Percentiles rank a stretch among this genome's conserved stretches.
Conservation (phyloP, 108 stramenopile genomes). For the Skeletonema marinoi region DNA sequence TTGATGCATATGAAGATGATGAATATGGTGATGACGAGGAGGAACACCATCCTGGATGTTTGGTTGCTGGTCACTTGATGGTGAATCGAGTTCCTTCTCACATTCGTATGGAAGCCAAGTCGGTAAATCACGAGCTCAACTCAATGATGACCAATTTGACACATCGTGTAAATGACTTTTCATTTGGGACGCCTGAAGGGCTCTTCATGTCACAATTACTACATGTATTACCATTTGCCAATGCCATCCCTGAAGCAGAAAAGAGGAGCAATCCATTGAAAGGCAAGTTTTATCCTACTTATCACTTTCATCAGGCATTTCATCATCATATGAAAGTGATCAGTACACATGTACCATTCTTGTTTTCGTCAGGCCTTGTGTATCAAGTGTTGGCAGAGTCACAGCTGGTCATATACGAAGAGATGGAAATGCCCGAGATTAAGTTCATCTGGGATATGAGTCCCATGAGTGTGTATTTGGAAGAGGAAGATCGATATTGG, state of each 20-base stretch:
- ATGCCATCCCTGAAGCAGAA: slow-evolving; percentile 83
- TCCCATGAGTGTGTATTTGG: slow-evolving; percentile 92
- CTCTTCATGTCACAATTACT: slow-evolving; percentile 40
- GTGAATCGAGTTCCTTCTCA: slow-evolving; percentile 96
- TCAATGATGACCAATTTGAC: slow-evolving; percentile 94
- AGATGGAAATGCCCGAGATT: slow-evolving; percentile 86
- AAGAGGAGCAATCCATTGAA: slow-evolving; percentile 88
- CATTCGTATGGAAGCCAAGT: slow-evolving; percentile 97
- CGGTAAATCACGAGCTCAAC: slow-evolving; percentile 94
- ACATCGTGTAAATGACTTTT: slow-evolving; percentile 92
- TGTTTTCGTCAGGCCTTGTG: slow-evolving; percentile 45
- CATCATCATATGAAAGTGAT: slow-evolving; percentile 99
- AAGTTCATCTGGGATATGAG: slow-evolving; percentile 91
- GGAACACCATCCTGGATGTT: slow-evolving; percentile 84
- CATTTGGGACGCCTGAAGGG: slow-evolving; percentile 86
- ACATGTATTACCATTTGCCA: slow-evolving; percentile 66
- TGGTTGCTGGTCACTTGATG: slow-evolving; percentile 76
- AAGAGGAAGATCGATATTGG: slow-evolving; percentile 87
- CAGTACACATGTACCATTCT: slow-evolving; percentile 86
- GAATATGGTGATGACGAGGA: slow-evolving; percentile 82
- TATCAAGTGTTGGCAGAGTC: slow-evolving; percentile 91
- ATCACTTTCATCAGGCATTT: slow-evolving; percentile 86
- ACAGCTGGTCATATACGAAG: slow-evolving; percentile 88
- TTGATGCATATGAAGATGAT: slow-evolving; percentile 84
- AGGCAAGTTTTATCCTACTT: slow-evolving; percentile 63